These are phyloP conservation scores for Xylaria sp. DNA, from an alignment of 2,329 filamentous ascomycete species.

Conservation along the genomic window DNA sequence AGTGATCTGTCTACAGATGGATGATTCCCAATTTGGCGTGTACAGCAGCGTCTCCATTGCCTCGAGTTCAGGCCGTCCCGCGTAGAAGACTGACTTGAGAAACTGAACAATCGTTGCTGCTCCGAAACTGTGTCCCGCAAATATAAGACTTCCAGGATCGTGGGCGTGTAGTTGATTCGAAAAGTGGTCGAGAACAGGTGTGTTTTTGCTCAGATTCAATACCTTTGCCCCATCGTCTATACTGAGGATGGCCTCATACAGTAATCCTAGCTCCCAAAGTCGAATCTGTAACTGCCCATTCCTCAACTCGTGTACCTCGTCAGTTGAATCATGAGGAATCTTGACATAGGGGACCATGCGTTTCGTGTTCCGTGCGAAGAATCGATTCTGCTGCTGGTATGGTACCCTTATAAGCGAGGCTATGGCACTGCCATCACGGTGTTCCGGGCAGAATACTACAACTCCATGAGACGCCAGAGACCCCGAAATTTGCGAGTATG, in stretches of 20 bases:
- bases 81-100: conserved; percentile 81
- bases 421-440: conserved; percentile 83
- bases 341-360: conserved; percentile 60
- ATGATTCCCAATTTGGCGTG: conserved; percentile 64
- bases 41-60: conserved; percentile 69
- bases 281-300: conserved; percentile 79
- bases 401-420: conserved; percentile 77
- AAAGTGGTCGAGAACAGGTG: conserved; percentile 68
- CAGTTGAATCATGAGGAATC: conserved; percentile 70
- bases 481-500: conserved; percentile 85
- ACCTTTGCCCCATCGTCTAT: conserved; percentile 68
- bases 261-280: conserved; percentile 79
- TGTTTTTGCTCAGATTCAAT: conserved; percentile 64
- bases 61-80: conserved; percentile 58
- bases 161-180: conserved; percentile 72
- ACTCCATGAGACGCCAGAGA: conserved; percentile 84
- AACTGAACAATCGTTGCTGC: conserved; percentile 79
- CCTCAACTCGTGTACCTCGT: conserved; percentile 73
- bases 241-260: conserved; percentile 74
- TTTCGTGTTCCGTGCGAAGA: conserved; percentile 50
- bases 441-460: conserved; percentile 83
- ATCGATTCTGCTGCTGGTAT: conserved; percentile 57
- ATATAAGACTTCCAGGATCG: conserved; percentile 77
- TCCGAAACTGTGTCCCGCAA: conserved; percentile 85
- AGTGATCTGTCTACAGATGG: conserved; percentile 74